Conservation (phyloP, 2,329 filamentous ascomycete genomes). For the Domatiomyces globalis region DNA sequence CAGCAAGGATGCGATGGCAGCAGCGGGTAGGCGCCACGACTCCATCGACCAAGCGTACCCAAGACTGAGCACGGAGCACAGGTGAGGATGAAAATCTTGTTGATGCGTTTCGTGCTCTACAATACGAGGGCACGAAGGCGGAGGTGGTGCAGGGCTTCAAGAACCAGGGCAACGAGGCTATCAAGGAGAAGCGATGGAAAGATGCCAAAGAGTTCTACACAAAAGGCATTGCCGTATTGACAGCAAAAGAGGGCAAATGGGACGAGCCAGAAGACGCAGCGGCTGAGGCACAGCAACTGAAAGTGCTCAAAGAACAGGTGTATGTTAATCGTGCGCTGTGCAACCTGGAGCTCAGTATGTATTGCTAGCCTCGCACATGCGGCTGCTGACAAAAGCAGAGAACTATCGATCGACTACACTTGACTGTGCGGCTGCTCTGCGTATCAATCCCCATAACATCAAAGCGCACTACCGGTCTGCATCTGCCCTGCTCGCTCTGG, state of each 20-base stretch:
- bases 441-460: slow-evolving; percentile 63
- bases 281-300: slow-evolving; percentile 49
- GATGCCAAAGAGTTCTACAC: slow-evolving; percentile 87
- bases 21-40: not conserved
- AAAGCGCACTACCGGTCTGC: slow-evolving; percentile 87
- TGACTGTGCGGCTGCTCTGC: slow-evolving; percentile 68
- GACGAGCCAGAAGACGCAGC: slow-evolving; percentile 39
- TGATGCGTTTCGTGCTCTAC: slow-evolving; percentile 76
- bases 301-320: slow-evolving; percentile 55
- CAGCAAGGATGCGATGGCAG: slow-evolving; percentile 45
- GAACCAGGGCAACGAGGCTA: slow-evolving; percentile 82
- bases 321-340: slow-evolving; percentile 81
- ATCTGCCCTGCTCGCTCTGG: slow-evolving; percentile 61
- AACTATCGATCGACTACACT: slow-evolving; percentile 80
- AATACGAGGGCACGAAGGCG: slow-evolving; percentile 77
- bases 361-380: not conserved
- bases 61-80: slow-evolving; percentile 15
- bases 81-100: slow-evolving; percentile 64
- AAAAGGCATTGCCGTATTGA: slow-evolving; percentile 66
- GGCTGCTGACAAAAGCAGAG: slow-evolving; percentile 30
- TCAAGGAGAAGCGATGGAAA: slow-evolving; percentile 55
- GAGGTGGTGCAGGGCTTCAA: slow-evolving; percentile 79
- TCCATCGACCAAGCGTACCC: not conserved
- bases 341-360: slow-evolving; percentile 63
- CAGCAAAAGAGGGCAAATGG: slow-evolving; percentile 30